A percentile compares a stretch with the other conserved stretches of the same genome.
Evolutionary conservation across 179 eudicot species (phyloP).

Genomic region (Carnegiea gigantea): DNA sequence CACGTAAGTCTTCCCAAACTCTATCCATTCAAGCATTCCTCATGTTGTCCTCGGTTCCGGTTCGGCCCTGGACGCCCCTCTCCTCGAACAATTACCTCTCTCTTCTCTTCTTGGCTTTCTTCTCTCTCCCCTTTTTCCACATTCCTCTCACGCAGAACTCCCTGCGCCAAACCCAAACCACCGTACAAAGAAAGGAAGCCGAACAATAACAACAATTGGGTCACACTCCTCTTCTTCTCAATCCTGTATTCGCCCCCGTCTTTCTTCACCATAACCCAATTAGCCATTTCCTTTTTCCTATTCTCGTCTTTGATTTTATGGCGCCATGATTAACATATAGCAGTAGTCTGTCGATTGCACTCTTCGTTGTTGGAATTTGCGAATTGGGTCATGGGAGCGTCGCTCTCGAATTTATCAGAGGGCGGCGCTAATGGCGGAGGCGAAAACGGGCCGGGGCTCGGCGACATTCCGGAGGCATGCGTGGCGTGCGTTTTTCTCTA

Average conservation of each 20-base stretch:
- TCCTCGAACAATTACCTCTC: not conserved
- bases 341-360: not conserved
- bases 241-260: not conserved
- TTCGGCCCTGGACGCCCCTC: not conserved
- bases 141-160: not conserved
- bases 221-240: not conserved
- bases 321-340: not conserved
- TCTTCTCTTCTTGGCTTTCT: no score
- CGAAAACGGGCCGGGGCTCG: slow-evolving; percentile 52
- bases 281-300: not conserved
- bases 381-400: slow-evolving; percentile 61
- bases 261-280: not conserved
- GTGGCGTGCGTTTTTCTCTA: slow-evolving; percentile 83
- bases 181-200: no score
- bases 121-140: not conserved
- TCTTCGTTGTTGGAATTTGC: not conserved
- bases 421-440: slow-evolving; percentile 38
- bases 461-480: slow-evolving; percentile 95
- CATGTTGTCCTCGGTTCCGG: not conserved
- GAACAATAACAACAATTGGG: not conserved
- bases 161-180: no score
- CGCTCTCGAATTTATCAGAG: slow-evolving; percentile 69
- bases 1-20: not conserved
- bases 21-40: not conserved
- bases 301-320: not conserved